Base-by-base conservation (phyloP, 345 rosid species). In the Triadica sebifera region DNA sequence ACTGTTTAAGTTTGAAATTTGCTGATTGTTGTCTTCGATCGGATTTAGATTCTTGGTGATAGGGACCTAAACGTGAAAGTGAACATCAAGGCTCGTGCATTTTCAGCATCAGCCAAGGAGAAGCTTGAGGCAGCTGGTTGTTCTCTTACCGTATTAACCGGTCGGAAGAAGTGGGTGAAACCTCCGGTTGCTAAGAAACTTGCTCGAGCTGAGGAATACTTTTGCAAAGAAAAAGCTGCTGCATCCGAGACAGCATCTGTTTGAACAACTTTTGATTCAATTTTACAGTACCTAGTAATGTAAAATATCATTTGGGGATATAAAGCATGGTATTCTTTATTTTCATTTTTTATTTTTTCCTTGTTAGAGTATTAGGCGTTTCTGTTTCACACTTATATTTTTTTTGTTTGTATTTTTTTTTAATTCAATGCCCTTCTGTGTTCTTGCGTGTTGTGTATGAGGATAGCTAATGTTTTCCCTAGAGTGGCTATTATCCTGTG, bases 161-260 rank as follows among this genome's bases (percentile, higher is more conserved):
- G 98, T 69, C 86, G 93, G 45, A 94, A 89, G 92, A 94, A 91
- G 82, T 92, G 97, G 97, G 87, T 94, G 6, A 91, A 91, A 77
- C 95, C 94, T 58, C 86, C 97, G 1, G 97, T 92, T 62, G 86
- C 87, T 0, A 94, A 90, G 89, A 91, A 94, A 77, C 84, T 86
- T 6, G 93, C 97, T 6, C 78, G 97, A 65, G 97, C 97, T 8
- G 93, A 91, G 15, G 95, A 88, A 69, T 94, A 91, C 85, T 94
- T n/a, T 91, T 49, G 97, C 97, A 43, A 89, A 88, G 89, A 92
- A 92, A 81, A 86, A 82, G 84, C 86, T 19, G 66, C 76, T 46
- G 82, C 79, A 71, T 57, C 90, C 0, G 87, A 84, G 41, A 78
- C 87, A 41, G 73, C 87, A 53, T 80, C 91, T 66, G 81, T 90